Base-by-base conservation (phyloP, 176 grass and related monocot genomes). In the Thalia dealbata region DNA sequence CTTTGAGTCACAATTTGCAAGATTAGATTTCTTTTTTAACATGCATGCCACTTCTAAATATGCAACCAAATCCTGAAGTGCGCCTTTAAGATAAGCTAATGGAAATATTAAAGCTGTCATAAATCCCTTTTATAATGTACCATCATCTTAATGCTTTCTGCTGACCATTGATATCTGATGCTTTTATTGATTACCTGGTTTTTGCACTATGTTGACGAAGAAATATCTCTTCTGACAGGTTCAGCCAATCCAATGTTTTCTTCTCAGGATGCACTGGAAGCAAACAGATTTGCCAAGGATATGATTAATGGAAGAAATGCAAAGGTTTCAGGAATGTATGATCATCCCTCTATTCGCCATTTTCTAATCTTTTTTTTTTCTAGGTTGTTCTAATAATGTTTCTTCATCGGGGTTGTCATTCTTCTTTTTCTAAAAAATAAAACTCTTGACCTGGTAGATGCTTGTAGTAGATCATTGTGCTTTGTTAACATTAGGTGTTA, bases 211-310 rank as follows among this genome's bases (percentile, higher is more conserved):
- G 10, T 75, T 46, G 67, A 77, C 30, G 51, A 52, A 78, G 45
- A 14, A 44, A 26, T 61, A 52, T 0, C 51, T 74, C 50, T 63
- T 8, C 72, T 81, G 71, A 71, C 78, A 96, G 89, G 92, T 62
- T 96, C 92, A 76, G 89, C 92, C 28, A 92, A 86, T 88, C 80
- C 92, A 73, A 64, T 85, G 35, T 91, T 92, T 84, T 92, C 92
- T 61, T 85, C 85, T 25, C 80, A 92, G 65, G 78, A 96, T 82
- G 82, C 85, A 26, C 64, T 12, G 3, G 82, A 88, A 82, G 93
- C 89, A 72, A 92, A 84, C 60, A 86, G 69, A 77, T 90, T 92
- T 84, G 78, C 85, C 21, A 82, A 84, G 70, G 87, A 74, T 21
- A 50, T 79, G 77, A 84, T 96, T 45, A 83, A 84, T 66, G 71